Evolutionary conservation across 1,139 yeast genomes (phyloP), one percentile per base, ranked within the genome.

Genomic region (Magnusiomyces fungicola): DNA sequence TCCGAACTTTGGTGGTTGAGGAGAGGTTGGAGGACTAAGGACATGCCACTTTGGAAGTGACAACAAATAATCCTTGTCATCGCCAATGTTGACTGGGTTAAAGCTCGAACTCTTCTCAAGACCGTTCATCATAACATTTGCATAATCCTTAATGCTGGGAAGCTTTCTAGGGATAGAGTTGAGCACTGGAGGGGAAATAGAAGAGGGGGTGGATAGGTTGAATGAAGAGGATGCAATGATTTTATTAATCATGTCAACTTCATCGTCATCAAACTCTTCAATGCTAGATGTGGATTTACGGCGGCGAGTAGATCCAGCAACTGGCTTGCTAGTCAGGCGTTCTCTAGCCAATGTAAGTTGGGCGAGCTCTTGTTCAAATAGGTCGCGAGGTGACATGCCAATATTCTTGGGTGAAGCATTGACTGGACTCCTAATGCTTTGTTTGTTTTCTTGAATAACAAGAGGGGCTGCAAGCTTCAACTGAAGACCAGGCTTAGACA

Each of bases 1-100:
- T 38, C 48, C 21, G 36, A 29, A 32, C 36, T 47, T 47, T 45
- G 50, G 50, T 9, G 53, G 50, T 4, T n/a, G 27, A 12, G 50
- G 47, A 18, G 48, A 39, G 14, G 38, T 22, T 2, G 53, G 53
- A 18, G 48, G 48, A n/a, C 47, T 47, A 23, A 34, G 18, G 12
- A 18, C 41, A 24, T 45, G 46, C 46, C 46, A 41, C 2, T 42
- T 21, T 3, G 45, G 45, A 12, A 19, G 12, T 10, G 39, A 22
- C 29, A 18, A 22, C 23, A 24, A 23, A n/a, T n/a, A 14, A 16
- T 38, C 29, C 22, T 38, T 24, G 41, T n/a, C 21, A 7, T 22
- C 25, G 16, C 18, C 41, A 38, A 34, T 34, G 23, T 34, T 34
- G 23, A 18, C 23, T 16, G 7, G 16, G 38, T 34, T 34, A 18